These are phyloP conservation scores for Paramecium pentaurelia DNA, from an alignment of 73 alveolate genomes.

Conservation along the genomic window DNA sequence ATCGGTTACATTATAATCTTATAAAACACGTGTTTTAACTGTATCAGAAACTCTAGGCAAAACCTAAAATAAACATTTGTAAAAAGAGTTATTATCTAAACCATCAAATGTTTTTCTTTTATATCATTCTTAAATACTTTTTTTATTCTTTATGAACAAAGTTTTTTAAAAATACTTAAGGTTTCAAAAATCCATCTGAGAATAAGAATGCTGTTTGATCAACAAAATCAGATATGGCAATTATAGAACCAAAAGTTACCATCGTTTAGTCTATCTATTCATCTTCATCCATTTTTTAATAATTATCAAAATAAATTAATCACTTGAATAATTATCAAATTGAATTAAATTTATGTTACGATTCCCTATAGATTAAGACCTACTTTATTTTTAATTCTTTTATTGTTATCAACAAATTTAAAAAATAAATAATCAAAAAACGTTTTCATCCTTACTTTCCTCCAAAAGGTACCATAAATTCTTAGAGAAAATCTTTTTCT, in stretches of 20 bases:
- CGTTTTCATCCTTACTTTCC: background rate
- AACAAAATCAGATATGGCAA: slow-evolving; percentile 48
- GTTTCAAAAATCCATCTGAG: slow-evolving; percentile 44
- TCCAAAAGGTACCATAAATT: background rate
- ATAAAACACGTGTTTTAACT: background rate
- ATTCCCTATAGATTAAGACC: background rate
- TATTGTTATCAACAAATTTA: background rate
- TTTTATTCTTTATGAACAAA: slow-evolving; percentile 31
- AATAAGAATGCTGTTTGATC: slow-evolving; percentile 39
- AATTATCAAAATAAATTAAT: background rate
- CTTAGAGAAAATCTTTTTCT: background rate
- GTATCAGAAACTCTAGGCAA: slow-evolving; percentile 54
- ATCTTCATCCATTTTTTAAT: slow-evolving; percentile 25
- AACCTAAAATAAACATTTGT: slow-evolving; percentile 42
- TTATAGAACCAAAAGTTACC: slow-evolving; percentile 51
- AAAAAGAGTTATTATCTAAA: slow-evolving; percentile 33
- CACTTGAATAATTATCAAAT: background rate
- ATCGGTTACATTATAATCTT: background rate
- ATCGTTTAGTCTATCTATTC: background rate
- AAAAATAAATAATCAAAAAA: background rate
- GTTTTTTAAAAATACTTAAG: background rate
- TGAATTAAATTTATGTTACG: background rate
- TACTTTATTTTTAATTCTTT: background rate
- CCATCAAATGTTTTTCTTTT: slow-evolving; percentile 3
- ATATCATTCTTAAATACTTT: background rate